Evolutionary conservation across 2,329 filamentous ascomycete genomes (phyloP).

Genomic region (Helotiales sp.): DNA sequence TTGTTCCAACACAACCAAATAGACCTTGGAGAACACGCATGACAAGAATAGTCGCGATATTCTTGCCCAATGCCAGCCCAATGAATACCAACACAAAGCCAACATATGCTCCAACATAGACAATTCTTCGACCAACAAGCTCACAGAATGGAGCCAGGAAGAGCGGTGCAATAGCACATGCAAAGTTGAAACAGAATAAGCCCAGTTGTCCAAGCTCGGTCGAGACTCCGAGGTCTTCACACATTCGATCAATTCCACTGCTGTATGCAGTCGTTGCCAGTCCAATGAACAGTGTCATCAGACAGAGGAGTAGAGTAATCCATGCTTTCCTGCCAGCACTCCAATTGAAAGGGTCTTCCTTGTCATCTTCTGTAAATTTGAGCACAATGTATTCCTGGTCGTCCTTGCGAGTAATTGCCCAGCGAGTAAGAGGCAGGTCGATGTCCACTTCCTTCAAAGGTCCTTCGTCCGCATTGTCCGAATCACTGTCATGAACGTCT

Average conservation of each 20-base stretch:
- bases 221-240: constrained; percentile 43
- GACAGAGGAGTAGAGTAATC: constrained; percentile 47
- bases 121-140: constrained; percentile 78
- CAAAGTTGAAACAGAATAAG: constrained; percentile 77
- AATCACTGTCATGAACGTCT: constrained; percentile 35
- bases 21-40: constrained; percentile 70
- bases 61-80: constrained; percentile 70
- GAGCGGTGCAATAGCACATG: constrained; percentile 79
- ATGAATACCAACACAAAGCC: constrained; percentile 43
- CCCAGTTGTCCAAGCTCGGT: constrained; percentile 47
- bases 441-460: constrained; percentile 44
- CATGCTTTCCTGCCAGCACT: constrained; percentile 43
- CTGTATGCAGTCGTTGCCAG: constrained; percentile 54
- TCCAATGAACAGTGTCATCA: constrained; percentile 55
- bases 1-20: constrained; percentile 67
- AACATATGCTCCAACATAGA: constrained; percentile 65
- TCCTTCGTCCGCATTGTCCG: constrained; percentile 31
- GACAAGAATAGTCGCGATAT: constrained; percentile 70
- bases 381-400: constrained; percentile 47
- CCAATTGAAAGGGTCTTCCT: constrained; percentile 54
- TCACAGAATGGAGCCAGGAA: constrained; percentile 82
- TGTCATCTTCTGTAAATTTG: constrained; percentile 46
- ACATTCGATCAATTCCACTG: constrained; percentile 48
- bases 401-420: constrained; percentile 42
- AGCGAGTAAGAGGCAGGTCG: constrained; percentile 49